A percentile compares a stretch with the other conserved stretches of the same genome.
phyloP scores from a whole-genome alignment of 2,329 filamentous ascomycete genomes.

The Cyphellophora europaea region DNA sequence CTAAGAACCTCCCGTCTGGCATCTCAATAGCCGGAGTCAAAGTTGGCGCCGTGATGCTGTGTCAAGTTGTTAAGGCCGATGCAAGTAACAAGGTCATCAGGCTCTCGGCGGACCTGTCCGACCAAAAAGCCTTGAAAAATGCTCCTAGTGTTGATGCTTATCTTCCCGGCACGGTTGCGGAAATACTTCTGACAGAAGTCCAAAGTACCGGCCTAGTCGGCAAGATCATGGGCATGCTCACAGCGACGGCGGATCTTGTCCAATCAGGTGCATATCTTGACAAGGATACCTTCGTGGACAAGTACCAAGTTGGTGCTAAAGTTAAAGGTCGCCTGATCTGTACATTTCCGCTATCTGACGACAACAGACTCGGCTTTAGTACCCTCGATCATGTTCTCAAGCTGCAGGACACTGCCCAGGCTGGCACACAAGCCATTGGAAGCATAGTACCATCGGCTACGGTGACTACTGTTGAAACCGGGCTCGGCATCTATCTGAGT shows the following conservation, averaged over 20 bases:
- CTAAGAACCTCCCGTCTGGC: slow-evolving; percentile 64
- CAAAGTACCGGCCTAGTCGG: slow-evolving; percentile 67
- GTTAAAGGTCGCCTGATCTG: slow-evolving; percentile 80
- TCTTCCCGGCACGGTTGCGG: slow-evolving; percentile 82
- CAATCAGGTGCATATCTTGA: slow-evolving; percentile 72
- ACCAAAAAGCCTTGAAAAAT: slow-evolving; percentile 49
- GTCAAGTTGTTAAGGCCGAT: slow-evolving; percentile 65
- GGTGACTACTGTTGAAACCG: slow-evolving; percentile 68
- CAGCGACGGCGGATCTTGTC: slow-evolving; percentile 81
- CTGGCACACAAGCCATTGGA: slow-evolving; percentile 17
- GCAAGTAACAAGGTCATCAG: slow-evolving; percentile 78
- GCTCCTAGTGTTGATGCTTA: slow-evolving; percentile 85
- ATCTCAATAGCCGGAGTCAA: slow-evolving; percentile 61
- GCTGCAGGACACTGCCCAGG: slow-evolving; percentile 35
- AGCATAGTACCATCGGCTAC: slow-evolving; percentile 48
- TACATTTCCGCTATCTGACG: slow-evolving; percentile 70
- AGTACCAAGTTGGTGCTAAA: slow-evolving; percentile 75
- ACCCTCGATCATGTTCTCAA: slow-evolving; percentile 73
- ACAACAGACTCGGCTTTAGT: slow-evolving; percentile 79
- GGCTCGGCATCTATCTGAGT: slow-evolving; percentile 72
- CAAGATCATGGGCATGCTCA: slow-evolving; percentile 84
- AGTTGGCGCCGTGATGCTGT: slow-evolving; percentile 77
- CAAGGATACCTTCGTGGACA: slow-evolving; percentile 53
- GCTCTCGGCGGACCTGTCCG: slow-evolving; percentile 60
- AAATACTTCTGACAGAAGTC: slow-evolving; percentile 71